Evolutionary conservation across 306 rosid species (phyloP).

Genomic region (Fagus sylvatica): DNA sequence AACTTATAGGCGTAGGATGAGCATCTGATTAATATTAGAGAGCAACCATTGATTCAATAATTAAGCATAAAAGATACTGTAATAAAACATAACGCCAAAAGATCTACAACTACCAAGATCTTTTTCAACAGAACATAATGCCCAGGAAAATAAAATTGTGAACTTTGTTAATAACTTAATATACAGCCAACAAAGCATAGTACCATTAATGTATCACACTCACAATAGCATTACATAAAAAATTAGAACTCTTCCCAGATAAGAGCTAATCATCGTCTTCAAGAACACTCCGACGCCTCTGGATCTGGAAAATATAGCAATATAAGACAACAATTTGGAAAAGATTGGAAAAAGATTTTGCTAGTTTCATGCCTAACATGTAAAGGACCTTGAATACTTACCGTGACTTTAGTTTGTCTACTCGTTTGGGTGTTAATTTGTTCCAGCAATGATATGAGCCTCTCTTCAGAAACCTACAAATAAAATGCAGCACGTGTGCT

Average conservation of each 20-base stretch:
- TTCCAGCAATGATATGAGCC: conserved; percentile 88
- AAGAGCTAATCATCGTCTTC: conserved; percentile 82
- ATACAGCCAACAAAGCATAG: conserved; percentile 23
- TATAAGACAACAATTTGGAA: background rate
- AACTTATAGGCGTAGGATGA: background rate
- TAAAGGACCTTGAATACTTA: conserved; percentile 31
- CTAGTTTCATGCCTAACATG: background rate
- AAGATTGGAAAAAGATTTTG: background rate
- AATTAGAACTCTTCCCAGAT: conserved; percentile 14
- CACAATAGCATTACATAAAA: conserved; percentile 15
- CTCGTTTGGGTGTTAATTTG: conserved; percentile 92
- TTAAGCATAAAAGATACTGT: background rate
- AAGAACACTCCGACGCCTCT: conserved; percentile 93
- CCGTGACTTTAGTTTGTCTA: conserved; percentile 93
- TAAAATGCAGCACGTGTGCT: conserved; percentile 1
- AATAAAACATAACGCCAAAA: background rate
- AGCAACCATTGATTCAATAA: background rate
- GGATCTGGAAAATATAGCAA: conserved; percentile 55
- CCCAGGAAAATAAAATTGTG: background rate
- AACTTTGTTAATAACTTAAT: background rate
- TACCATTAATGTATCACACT: conserved; percentile 19
- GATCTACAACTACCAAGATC: background rate
- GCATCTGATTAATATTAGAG: background rate
- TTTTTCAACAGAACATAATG: background rate
- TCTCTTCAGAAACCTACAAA: conserved; percentile 87